These are phyloP conservation scores for Rhodosorus marinus DNA, from an alignment of 23 red algal genomes.

Conservation along the genomic window DNA sequence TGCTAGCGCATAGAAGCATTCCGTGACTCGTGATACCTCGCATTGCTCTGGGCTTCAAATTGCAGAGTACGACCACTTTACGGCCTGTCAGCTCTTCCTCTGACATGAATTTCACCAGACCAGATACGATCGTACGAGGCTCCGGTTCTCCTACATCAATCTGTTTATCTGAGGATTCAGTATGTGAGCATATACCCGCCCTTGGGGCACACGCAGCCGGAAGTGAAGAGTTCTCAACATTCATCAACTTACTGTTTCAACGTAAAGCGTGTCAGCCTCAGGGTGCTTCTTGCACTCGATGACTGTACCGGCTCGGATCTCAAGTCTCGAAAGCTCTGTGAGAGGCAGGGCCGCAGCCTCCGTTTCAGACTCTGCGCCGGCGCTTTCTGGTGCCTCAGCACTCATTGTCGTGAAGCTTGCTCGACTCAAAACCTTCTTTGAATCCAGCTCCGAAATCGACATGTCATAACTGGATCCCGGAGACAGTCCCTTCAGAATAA, in stretches of 20 bases:
- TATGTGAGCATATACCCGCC: too few relatives aligned
- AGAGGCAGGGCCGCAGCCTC: constrained; percentile 16
- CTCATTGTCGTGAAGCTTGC: too few relatives aligned
- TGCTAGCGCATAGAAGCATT: constrained; percentile 50
- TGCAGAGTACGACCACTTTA: constrained; percentile 33
- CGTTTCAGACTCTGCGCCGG: background rate
- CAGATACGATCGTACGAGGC: constrained; percentile 28
- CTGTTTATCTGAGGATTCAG: too few relatives aligned
- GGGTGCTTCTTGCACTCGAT: constrained; percentile 12
- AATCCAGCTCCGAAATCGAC: too few relatives aligned
- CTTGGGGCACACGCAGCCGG: too few relatives aligned
- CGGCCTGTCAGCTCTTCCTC: constrained; percentile 22
- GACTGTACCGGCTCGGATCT: constrained; percentile 34
- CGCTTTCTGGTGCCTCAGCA: too few relatives aligned
- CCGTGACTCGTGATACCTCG: constrained; percentile 31
- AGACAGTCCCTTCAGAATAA: too few relatives aligned
- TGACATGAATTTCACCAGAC: constrained; percentile 29
- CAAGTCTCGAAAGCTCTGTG: constrained; percentile 57
- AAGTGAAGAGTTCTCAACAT: too few relatives aligned
- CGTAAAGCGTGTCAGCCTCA: constrained; percentile 32
- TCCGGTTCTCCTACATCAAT: constrained; percentile 4
- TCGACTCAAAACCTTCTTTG: too few relatives aligned
- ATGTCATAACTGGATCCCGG: too few relatives aligned
- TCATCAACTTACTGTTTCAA: constrained; percentile 25
- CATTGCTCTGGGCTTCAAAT: constrained; percentile 48